These are phyloP conservation scores for Terana coerulea DNA, from an alignment of 768 basidiomycete genomes.

Conservation along the genomic window DNA sequence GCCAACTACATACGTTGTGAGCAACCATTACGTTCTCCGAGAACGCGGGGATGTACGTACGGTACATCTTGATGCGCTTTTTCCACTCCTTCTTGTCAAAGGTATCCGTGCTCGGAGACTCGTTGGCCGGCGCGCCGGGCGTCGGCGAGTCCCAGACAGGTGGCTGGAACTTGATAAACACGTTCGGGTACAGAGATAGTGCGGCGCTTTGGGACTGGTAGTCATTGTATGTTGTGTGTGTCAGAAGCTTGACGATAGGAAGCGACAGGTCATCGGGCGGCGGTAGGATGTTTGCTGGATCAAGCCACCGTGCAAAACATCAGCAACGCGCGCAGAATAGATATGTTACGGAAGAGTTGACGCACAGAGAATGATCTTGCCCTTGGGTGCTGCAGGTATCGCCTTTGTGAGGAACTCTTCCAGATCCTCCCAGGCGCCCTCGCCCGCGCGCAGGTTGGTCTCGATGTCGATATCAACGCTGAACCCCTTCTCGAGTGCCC, in stretches of 20 bases:
- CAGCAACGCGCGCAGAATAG: background rate
- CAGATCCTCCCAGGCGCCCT: conserved; percentile 57
- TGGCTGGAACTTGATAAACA: conserved; percentile 72
- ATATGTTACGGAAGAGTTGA: background rate
- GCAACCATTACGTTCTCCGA: background rate
- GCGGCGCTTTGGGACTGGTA: conserved; percentile 72
- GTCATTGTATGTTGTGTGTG: conserved; percentile 65
- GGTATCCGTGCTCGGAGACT: conserved; percentile 23
- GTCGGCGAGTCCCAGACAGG: conserved; percentile 67
- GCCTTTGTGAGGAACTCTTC: conserved; percentile 72
- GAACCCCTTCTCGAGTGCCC: conserved; percentile 60
- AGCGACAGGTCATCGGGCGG: conserved; percentile 69
- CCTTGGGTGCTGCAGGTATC: conserved; percentile 34
- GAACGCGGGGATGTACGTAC: conserved; percentile 44
- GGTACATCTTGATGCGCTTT: conserved; percentile 79
- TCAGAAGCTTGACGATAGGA: conserved; percentile 77
- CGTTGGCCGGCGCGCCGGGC: conserved; percentile 36
- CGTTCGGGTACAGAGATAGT: conserved; percentile 69
- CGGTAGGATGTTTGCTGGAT: conserved; percentile 71
- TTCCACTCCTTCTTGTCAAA: conserved; percentile 58
- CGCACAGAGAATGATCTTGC: conserved; percentile 65
- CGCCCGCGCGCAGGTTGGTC: conserved; percentile 45
- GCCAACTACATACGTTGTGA: conserved; percentile 46
- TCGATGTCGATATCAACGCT: conserved; percentile 72
- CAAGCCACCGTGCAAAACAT: conserved; percentile 12